phyloP scores from a whole-genome alignment of 345 rosid genomes.

The Theobroma cacao region DNA sequence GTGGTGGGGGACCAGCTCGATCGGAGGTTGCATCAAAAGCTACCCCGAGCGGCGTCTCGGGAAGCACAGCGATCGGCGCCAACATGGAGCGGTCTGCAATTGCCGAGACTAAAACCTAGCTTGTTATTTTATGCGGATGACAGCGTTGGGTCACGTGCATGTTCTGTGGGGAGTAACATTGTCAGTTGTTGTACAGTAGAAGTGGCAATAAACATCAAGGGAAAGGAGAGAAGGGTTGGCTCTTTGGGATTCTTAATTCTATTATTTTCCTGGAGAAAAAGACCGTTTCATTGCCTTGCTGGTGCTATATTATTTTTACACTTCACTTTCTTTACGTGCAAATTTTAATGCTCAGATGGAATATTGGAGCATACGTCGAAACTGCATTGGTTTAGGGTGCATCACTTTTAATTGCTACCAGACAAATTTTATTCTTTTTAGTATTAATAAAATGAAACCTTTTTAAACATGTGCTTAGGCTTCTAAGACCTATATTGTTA shows the following conservation, averaged over 20 bases:
- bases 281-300: not conserved
- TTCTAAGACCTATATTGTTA: conserved; percentile 12
- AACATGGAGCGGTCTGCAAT: conserved; percentile 14
- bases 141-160: not conserved
- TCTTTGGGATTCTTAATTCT: not conserved
- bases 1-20: conserved; percentile 6
- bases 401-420: not conserved
- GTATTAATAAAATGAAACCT: not conserved
- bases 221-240: not conserved
- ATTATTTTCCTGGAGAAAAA: not conserved
- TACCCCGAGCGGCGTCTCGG: not conserved
- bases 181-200: not conserved
- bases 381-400: not conserved
- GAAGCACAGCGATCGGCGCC: conserved; percentile 19
- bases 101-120: not conserved
- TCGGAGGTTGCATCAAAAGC: not conserved
- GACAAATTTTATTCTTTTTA: conserved; percentile 5
- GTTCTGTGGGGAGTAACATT: no score
- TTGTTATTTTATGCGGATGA: not conserved
- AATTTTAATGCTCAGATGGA: not conserved
- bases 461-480: conserved; percentile 25
- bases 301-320: not conserved
- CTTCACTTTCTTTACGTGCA: not conserved
- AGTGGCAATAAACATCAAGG: no score
- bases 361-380: conserved; percentile 1